Percentiles rank a stretch among this genome's conserved stretches.
Evolutionary conservation across 495 filamentous ascomycete genomes (phyloP).

Genomic region (Penicillium argentinense): DNA sequence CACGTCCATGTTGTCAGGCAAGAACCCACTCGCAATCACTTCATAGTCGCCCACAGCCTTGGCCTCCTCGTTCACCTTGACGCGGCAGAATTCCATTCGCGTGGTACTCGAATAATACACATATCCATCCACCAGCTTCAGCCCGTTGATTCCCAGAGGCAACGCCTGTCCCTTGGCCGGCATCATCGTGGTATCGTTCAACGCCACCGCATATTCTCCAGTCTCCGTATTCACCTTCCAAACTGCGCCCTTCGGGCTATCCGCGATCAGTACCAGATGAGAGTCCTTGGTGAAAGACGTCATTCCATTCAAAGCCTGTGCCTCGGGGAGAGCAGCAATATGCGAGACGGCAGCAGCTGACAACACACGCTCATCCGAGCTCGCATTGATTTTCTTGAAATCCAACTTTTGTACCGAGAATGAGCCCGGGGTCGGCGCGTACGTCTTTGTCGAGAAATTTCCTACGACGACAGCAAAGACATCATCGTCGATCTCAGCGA

Average conservation of each 20-base stretch:
- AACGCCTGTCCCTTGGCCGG: slow-evolving; percentile 21
- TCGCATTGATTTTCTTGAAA: slow-evolving; percentile 16
- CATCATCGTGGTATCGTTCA: slow-evolving; percentile 27
- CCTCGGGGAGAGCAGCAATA: slow-evolving; percentile 37
- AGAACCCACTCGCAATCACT: slow-evolving; percentile 28
- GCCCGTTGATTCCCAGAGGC: slow-evolving; percentile 40
- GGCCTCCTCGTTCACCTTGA: slow-evolving; percentile 28
- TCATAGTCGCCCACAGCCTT: slow-evolving; percentile 26
- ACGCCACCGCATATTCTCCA: slow-evolving; percentile 29
- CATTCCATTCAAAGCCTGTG: slow-evolving; percentile 42
- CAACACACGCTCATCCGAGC: neutral
- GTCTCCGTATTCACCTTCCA: slow-evolving; percentile 34
- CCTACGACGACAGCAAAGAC: slow-evolving; percentile 42
- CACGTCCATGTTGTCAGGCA: slow-evolving; percentile 35
- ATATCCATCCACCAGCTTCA: slow-evolving; percentile 27
- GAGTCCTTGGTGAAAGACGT: slow-evolving; percentile 24
- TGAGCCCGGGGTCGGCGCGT: slow-evolving; percentile 29
- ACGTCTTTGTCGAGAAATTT: slow-evolving; percentile 32
- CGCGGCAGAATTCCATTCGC: slow-evolving; percentile 30
- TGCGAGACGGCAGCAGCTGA: slow-evolving; percentile 12
- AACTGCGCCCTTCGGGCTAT: slow-evolving; percentile 33
- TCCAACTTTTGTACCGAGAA: slow-evolving; percentile 42
- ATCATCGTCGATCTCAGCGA: slow-evolving; percentile 41
- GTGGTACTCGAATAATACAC: slow-evolving; percentile 43
- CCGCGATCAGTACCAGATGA: slow-evolving; percentile 37